Percentiles rank a stretch among this genome's conserved stretches.
Evolutionary conservation across 2,329 filamentous ascomycete genomes (phyloP).

Genomic region (Hypoxylon sp.): DNA sequence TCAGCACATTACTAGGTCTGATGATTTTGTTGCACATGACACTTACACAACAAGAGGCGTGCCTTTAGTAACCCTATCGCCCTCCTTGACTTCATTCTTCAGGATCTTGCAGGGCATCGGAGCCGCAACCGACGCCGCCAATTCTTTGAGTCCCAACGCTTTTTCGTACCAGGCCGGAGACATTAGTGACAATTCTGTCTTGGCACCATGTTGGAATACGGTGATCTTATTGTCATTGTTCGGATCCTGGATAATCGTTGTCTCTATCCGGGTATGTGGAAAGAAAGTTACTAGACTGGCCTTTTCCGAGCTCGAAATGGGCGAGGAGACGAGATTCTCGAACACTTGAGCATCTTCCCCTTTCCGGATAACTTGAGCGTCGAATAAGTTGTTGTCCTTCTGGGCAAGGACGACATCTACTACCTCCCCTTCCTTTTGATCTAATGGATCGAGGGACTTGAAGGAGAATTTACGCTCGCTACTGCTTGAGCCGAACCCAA

Average conservation of each 20-base stretch:
- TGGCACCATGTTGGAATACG: constrained; percentile 80
- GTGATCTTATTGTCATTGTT: constrained; percentile 72
- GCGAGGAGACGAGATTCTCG: constrained; percentile 63
- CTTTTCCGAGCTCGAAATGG: constrained; percentile 51
- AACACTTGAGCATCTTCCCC: constrained; percentile 60
- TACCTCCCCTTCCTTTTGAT: constrained; percentile 75
- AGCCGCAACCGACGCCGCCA: constrained; percentile 84
- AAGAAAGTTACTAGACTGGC: constrained; percentile 79
- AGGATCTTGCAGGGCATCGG: constrained; percentile 99
- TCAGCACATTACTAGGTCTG: constrained; percentile 28
- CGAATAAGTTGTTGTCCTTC: constrained; percentile 63
- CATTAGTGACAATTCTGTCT: constrained; percentile 71
- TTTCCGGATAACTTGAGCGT: constrained; percentile 62
- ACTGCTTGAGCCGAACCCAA: constrained; percentile 68
- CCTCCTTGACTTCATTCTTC: constrained; percentile 87
- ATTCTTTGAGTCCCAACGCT: constrained; percentile 86
- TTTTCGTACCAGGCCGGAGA: constrained; percentile 87
- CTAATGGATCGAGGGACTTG: constrained; percentile 72
- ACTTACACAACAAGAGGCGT: constrained; percentile 86
- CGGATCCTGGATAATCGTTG: constrained; percentile 77
- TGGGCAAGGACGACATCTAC: constrained; percentile 68
- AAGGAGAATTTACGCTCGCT: constrained; percentile 66
- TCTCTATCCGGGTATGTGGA: constrained; percentile 82
- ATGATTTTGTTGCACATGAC: not conserved
- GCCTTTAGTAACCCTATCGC: constrained; percentile 86